A percentile compares a stretch with the other conserved stretches of the same genome.
phyloP scores from a whole-genome alignment of 2,329 filamentous ascomycete species.

The Fusarium subtropicale region DNA sequence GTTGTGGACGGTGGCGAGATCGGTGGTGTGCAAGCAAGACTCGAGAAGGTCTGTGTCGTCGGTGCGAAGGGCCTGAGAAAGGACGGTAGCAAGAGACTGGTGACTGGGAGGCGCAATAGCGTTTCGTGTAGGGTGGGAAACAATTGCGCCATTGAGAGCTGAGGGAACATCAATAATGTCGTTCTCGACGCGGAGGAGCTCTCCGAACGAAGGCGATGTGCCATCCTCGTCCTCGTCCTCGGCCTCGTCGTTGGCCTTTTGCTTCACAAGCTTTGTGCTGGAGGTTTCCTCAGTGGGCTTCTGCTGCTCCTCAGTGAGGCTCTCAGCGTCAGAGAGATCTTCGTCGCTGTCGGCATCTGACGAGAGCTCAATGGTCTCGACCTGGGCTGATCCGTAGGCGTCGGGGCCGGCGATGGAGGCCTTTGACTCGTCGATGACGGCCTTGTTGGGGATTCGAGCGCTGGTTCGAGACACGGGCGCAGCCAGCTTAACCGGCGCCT shows the following conservation, averaged over 20 bases:
- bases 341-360: constrained; percentile 65
- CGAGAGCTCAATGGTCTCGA: constrained; percentile 67
- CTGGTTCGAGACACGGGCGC: constrained; percentile 65
- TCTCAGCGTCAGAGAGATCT: constrained; percentile 60
- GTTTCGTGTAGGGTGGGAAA: constrained; percentile 58
- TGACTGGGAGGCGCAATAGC: constrained; percentile 73
- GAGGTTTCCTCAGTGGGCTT: constrained; percentile 10
- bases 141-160: constrained; percentile 44
- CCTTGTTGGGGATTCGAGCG: constrained; percentile 63
- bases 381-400: constrained; percentile 52
- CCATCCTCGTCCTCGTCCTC: constrained; percentile 59
- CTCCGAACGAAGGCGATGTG: constrained; percentile 81
- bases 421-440: constrained; percentile 68
- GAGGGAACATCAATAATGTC: constrained; percentile 80
- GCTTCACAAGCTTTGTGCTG: constrained; percentile 36
- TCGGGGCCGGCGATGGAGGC: constrained; percentile 63
- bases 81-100: constrained; percentile 89
- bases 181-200: constrained; percentile 78
- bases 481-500: constrained; percentile 67
- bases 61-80: constrained; percentile 91
- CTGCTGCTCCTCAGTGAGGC: constrained; percentile 44
- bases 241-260: constrained; percentile 46
- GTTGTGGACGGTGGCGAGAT: constrained; percentile 80
- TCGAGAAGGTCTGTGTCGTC: constrained; percentile 92
- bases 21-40: constrained; percentile 86